Percentiles rank a stretch among this genome's conserved stretches.
phyloP scores from a whole-genome alignment of 2,329 filamentous ascomycete genomes.

The Trichophyton rubrum region DNA sequence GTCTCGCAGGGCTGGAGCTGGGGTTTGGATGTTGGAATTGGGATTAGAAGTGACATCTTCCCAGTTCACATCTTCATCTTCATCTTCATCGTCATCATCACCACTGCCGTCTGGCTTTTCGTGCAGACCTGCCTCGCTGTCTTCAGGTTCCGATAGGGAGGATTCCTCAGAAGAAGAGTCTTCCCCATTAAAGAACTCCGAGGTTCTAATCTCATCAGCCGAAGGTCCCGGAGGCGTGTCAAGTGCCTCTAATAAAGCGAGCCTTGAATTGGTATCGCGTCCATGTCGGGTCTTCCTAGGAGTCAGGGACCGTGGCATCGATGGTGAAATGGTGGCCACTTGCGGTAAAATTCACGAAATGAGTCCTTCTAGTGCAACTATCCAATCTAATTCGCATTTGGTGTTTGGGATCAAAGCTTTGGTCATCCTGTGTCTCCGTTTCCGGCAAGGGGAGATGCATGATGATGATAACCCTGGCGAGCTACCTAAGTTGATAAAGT shows the following conservation, averaged over 20 bases:
- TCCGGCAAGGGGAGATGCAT: neutral
- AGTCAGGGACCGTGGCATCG: neutral
- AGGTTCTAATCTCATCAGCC: constrained; percentile 7
- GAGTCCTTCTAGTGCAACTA: neutral
- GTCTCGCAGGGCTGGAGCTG: constrained; percentile 48
- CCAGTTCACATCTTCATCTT: constrained; percentile 37
- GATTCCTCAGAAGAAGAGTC: constrained; percentile 29
- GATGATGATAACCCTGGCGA: neutral
- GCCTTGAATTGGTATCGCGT: constrained; percentile 13
- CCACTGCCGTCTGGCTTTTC: neutral
- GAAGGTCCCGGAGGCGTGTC: constrained; percentile 8
- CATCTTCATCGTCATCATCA: neutral
- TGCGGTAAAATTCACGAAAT: neutral
- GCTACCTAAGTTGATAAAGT: neutral
- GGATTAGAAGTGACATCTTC: constrained; percentile 41
- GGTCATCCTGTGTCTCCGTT: neutral
- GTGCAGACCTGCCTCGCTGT: neutral
- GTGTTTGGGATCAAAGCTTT: neutral
- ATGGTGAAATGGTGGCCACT: neutral
- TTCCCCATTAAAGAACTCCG: constrained; percentile 14
- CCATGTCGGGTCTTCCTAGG: neutral
- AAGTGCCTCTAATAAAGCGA: constrained; percentile 13
- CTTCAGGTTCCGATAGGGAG: constrained; percentile 15
- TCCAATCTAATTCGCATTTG: neutral
- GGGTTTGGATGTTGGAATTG: constrained; percentile 31